Conservation (phyloP, 2,329 filamentous ascomycete genomes). For the Colletotrichum chrysophilum region DNA sequence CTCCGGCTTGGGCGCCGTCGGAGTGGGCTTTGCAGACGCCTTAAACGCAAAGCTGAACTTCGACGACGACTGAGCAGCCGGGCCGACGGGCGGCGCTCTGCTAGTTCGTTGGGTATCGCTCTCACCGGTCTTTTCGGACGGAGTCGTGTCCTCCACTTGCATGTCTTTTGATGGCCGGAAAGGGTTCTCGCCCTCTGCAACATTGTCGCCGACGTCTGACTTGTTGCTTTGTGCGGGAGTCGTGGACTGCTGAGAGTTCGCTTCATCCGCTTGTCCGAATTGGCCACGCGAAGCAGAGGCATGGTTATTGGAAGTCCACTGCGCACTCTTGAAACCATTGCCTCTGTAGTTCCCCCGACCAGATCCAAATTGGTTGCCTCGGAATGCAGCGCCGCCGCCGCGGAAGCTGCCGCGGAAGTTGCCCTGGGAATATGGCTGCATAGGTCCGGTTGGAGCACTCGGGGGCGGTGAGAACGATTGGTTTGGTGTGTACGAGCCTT, state of each 20-base stretch:
- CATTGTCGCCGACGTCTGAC: constrained; percentile 40
- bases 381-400: constrained; percentile 57
- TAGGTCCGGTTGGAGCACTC: constrained; percentile 61
- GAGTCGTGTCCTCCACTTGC: constrained; percentile 64
- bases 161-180: constrained; percentile 70
- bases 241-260: constrained; percentile 31
- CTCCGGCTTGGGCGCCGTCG: constrained; percentile 65
- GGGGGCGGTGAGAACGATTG: constrained; percentile 56
- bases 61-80: constrained; percentile 57
- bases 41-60: constrained; percentile 97
- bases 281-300: constrained; percentile 47
- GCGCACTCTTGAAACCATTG: constrained; percentile 66
- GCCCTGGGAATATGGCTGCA: constrained; percentile 55
- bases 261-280: constrained; percentile 31
- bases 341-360: constrained; percentile 61
- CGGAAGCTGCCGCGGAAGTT: constrained; percentile 52
- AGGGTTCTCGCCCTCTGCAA: constrained; percentile 59
- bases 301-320: constrained; percentile 66
- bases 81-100: constrained; percentile 58
- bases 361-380: constrained; percentile 61
- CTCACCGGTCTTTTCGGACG: constrained; percentile 46
- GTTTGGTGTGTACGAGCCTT: constrained; percentile 59
- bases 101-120: constrained; percentile 58
- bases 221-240: constrained; percentile 25
- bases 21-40: constrained; percentile 64